Evolutionary conservation across 345 rosid species (phyloP), one percentile per base, ranked within the genome.

Genomic region (Sonneratia caseolaris): DNA sequence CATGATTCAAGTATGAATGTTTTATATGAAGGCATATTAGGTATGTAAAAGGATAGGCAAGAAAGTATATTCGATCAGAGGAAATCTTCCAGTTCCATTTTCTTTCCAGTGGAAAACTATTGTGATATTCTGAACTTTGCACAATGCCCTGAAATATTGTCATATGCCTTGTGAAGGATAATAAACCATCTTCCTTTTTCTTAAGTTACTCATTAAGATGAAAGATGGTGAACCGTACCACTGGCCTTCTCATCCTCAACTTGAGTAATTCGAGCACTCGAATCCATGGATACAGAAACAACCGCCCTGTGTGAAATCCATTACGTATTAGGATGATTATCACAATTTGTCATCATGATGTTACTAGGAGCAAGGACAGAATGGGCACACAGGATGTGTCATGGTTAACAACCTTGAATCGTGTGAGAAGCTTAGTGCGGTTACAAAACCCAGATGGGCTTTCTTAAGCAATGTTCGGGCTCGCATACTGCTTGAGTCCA

Each of bases 401-500:
- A 45, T 24, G 55, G 51, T 24, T 42, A 43, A 47, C 64, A 68
- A 95, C 97, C 98, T 96, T 84, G 98, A 96, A 83, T 92, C 95
- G n/a, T 78, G 86, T 40, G 98, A 89, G 84, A 96, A 92, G 49
- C 86, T 74, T 77, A 92, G 73, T 59, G 95, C 90, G 3, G 98
- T 96, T 70, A 89, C 97, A 62, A 92, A 80, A 76, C 91, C 97
- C 40, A 91, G 85, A 82, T 96, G 99, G 70, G 96, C 97, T 79
- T 86, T 87, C 76, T 70, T 86, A 37, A 88, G 14, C 15, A 47
- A 47, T 42, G 74, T 83, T 40, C 73, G 86, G 71, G 77, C 72
- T 71, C 76, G 71, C 95, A 86, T 70, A 64, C 56, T 83, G 49
- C 74, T 49, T 13, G 98, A 75, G 79, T 84, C 81, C 77, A 92